Percentiles rank a stretch among this genome's conserved stretches.
Conservation (phyloP, 2,329 filamentous ascomycete genomes). For the Camillea tinctor region DNA sequence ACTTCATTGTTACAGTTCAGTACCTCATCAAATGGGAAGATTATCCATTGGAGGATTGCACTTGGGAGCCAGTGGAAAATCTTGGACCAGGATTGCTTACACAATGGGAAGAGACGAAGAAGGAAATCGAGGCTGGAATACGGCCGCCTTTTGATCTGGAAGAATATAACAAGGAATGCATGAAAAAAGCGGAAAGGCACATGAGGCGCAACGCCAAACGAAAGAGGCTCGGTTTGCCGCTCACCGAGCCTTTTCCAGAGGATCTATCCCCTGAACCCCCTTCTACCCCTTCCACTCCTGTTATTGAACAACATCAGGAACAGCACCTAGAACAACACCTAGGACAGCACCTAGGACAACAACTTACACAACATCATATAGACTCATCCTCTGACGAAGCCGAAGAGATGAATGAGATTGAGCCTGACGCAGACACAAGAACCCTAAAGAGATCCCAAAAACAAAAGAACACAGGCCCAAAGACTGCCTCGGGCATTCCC, state of each 20-base stretch:
- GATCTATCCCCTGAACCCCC: constrained; percentile 9
- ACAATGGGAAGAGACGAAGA: constrained; percentile 44
- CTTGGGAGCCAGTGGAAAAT: constrained; percentile 53
- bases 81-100: constrained; percentile 39
- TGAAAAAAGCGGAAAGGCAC: constrained; percentile 38
- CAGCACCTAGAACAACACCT: too few species aligned
- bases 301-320: constrained; percentile 7
- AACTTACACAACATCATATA: neutral
- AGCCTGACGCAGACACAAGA: neutral
- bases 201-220: constrained; percentile 45
- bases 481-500: constrained; percentile 15
- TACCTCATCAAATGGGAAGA: constrained; percentile 66
- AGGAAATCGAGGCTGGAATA: constrained; percentile 33
- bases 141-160: constrained; percentile 38
- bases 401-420: constrained; percentile 20
- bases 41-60: constrained; percentile 56
- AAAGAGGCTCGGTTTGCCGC: constrained; percentile 35
- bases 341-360: too few species aligned
- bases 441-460: neutral
- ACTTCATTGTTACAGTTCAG: too few species aligned
- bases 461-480: constrained; percentile 20
- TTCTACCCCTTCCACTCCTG: neutral
- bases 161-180: constrained; percentile 36
- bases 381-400: constrained; percentile 25
- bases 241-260: constrained; percentile 21